Evolutionary conservation across 1,139 yeast species (phyloP).

Genomic region (Protomyces inouyei): DNA sequence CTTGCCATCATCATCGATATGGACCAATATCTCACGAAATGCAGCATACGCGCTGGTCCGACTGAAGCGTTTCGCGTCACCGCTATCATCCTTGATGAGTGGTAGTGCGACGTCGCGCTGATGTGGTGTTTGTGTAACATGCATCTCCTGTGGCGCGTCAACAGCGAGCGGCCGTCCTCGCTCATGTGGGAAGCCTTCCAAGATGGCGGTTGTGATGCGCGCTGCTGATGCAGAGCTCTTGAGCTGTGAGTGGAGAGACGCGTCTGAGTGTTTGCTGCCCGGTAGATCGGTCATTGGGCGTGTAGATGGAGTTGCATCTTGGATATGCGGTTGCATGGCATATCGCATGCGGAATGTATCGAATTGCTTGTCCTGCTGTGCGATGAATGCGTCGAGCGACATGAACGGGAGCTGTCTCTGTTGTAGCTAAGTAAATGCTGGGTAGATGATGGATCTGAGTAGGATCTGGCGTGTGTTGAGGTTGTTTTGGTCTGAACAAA

Average conservation of each 20-base stretch:
- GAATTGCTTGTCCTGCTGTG: constrained; percentile 9
- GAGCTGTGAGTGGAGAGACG: background rate
- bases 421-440: background rate
- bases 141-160: background rate
- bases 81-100: background rate
- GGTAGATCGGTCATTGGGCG: background rate
- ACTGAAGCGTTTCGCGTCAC: background rate
- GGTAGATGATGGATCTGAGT: background rate
- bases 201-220: background rate
- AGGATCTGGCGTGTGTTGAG: too few species aligned
- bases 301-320: background rate
- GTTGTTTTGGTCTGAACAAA: too few species aligned
- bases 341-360: constrained; percentile 12
- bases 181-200: background rate
- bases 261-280: background rate
- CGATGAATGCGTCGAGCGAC: constrained; percentile 24
- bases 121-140: background rate
- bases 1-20: background rate
- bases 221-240: background rate
- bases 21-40: background rate
- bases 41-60: background rate
- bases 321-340: background rate
- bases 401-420: background rate
- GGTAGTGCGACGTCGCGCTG: background rate
- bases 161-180: background rate